Percentiles rank a stretch among this genome's conserved stretches.
Conservation (phyloP, 73 alveolate genomes). For the Breviolum minutum region DNA sequence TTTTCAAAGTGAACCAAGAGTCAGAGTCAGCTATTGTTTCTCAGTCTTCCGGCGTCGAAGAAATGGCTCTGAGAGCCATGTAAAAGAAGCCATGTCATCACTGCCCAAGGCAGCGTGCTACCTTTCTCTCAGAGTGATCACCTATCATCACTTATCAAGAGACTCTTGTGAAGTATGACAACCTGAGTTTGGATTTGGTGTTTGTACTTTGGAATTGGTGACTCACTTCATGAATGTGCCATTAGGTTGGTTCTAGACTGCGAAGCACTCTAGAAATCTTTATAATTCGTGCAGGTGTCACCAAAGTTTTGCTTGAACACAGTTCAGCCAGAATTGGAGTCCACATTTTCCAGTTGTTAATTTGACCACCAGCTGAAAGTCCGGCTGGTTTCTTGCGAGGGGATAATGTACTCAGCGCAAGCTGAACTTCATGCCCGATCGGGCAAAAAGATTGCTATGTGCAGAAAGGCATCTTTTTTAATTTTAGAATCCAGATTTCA, state of each 20-base stretch:
- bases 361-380: background rate
- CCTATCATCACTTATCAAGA: background rate
- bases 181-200: too few species aligned
- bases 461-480: background rate
- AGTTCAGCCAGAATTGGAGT: constrained; percentile 20
- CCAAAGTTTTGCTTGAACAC: background rate
- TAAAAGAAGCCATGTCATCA: background rate
- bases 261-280: background rate
- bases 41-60: background rate
- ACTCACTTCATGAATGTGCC: background rate
- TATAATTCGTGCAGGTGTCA: constrained; percentile 3
- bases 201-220: too few species aligned
- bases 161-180: too few species aligned
- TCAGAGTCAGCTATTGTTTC: background rate
- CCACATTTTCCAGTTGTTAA: background rate
- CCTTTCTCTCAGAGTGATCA: background rate
- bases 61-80: background rate
- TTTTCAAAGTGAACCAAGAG: constrained; percentile 2
- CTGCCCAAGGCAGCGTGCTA: constrained; percentile 7
- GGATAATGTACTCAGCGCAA: background rate
- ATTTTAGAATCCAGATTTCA: background rate
- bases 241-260: background rate
- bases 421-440: background rate
- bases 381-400: background rate
- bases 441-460: background rate